Evolutionary conservation across 2,329 filamentous ascomycete species (phyloP), one percentile per base, ranked within the genome.

Genomic region (Aspergillus carbonarius): DNA sequence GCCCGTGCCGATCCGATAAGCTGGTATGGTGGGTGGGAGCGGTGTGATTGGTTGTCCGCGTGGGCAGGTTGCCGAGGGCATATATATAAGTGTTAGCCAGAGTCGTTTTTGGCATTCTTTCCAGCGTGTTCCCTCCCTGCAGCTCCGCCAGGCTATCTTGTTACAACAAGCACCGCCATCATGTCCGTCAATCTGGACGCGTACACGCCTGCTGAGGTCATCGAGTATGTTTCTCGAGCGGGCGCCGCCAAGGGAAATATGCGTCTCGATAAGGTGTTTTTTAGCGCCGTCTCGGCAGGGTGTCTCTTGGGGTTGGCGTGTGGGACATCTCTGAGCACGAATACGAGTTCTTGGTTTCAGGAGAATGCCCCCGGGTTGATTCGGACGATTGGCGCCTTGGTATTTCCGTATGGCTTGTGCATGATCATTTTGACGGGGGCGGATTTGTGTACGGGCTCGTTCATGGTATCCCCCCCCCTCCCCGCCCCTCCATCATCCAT

Each of bases 191-290:
- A 51, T 3, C 64, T 75, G 46, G 71, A 81, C 58, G 72, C 78
- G 4, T 81, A 81, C 66, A 79, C 79, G 4, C 78, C 81, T 0
- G 64, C 69, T 13, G 78, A 85, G 70, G 79, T 82, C 35, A 78
- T 79, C 7, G 81, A 84, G 70, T 70, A 83, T 15, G 74, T 82
- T 57, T 79, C 78, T 1, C 76, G 80, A 10, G 75, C 79, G n/a
- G 83, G 82, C 5, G 74, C 74, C 25, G 75, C 75, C 54, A 85
- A 85, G 66, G 81, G 80, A 9, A 76, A 80, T 56, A 84, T 81
- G 79, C 75, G 81, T 9, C 70, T 79, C 4, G 79, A 83, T 65
- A 84, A 84, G 62, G 73, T 83, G 40, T 83, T 84, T 62, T 64
- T 82, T 47, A 82, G 79, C 59, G 72, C 79, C 4, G 76, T 84